Conservation (phyloP, 192 early-diverging fungal species). For the Linnemannia exigua region DNA sequence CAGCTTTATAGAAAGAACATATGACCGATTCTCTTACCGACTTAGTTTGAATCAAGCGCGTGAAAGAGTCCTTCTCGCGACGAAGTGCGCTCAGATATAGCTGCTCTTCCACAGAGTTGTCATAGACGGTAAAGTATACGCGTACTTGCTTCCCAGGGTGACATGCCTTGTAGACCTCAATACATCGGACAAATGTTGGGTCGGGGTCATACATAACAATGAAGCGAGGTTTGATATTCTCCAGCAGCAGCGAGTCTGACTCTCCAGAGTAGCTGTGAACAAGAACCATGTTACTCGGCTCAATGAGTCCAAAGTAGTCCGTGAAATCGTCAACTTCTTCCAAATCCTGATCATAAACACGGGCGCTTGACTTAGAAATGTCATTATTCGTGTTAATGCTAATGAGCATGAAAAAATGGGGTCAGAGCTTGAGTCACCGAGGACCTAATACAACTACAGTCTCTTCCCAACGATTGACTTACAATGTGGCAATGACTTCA, state of each 20-base stretch:
- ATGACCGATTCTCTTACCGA: conserved; percentile 60
- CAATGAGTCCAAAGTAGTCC: conserved; percentile 64
- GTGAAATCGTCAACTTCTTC: conserved; percentile 60
- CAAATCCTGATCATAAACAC: conserved; percentile 57
- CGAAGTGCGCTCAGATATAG: conserved; percentile 86
- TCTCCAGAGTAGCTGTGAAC: conserved; percentile 73
- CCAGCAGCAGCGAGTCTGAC: conserved; percentile 74
- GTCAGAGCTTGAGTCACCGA: neutral
- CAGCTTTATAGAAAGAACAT: neutral
- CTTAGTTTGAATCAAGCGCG: conserved; percentile 91
- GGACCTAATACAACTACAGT: neutral
- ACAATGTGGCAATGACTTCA: conserved; percentile 60
- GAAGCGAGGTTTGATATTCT: conserved; percentile 77
- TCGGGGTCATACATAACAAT: conserved; percentile 96
- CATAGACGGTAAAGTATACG: conserved; percentile 95
- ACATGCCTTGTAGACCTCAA: conserved; percentile 78
- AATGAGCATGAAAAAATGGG: neutral
- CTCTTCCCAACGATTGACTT: neutral
- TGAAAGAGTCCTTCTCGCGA: conserved; percentile 94
- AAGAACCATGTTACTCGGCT: conserved; percentile 63
- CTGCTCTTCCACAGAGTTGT: conserved; percentile 96
- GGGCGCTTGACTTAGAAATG: conserved; percentile 8
- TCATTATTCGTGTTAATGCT: conserved; percentile 34
- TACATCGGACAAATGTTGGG: conserved; percentile 85
- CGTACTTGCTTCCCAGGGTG: conserved; percentile 69